Conservation (phyloP, 306 rosid species). For the Vigna angularis region DNA sequence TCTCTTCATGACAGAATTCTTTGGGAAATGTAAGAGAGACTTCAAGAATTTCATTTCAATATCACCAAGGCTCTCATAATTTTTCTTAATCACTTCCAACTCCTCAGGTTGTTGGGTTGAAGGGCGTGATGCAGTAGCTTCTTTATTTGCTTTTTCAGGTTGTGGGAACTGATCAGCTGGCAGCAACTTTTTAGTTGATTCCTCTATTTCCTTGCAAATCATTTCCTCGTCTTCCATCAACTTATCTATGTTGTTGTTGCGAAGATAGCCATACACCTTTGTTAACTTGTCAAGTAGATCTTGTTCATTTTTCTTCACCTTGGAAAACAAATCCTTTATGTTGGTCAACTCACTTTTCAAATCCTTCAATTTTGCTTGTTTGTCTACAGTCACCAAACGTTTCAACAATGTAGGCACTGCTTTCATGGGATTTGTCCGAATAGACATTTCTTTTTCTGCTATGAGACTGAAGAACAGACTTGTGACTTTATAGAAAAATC, state of each 20-base stretch:
- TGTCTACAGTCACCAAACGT: not conserved
- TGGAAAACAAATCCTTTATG: not conserved
- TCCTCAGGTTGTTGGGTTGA: not conserved
- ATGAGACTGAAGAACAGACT: not conserved
- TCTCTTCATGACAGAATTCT: conserved; percentile 48
- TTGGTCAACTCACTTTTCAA: not conserved
- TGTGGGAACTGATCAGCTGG: not conserved
- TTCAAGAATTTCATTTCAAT: conserved; percentile 15
- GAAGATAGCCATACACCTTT: not conserved
- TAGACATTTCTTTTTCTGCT: not conserved
- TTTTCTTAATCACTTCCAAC: not conserved
- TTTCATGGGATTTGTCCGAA: not conserved
- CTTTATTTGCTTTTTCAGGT: no score
- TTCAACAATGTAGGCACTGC: not conserved
- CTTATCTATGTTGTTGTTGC: not conserved
- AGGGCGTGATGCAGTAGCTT: no score
- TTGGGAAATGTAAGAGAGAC: conserved; percentile 47
- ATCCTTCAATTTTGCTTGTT: not conserved
- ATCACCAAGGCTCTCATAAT: not conserved
- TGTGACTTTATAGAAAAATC: not conserved
- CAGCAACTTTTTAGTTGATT: not conserved
- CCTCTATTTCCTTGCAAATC: not conserved
- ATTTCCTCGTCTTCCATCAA: not conserved
- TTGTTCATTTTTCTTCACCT: not conserved
- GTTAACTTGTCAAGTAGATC: not conserved